These are phyloP conservation scores for Juglanconis oblonga DNA, from an alignment of 2,329 filamentous ascomycete species.

Conservation along the genomic window DNA sequence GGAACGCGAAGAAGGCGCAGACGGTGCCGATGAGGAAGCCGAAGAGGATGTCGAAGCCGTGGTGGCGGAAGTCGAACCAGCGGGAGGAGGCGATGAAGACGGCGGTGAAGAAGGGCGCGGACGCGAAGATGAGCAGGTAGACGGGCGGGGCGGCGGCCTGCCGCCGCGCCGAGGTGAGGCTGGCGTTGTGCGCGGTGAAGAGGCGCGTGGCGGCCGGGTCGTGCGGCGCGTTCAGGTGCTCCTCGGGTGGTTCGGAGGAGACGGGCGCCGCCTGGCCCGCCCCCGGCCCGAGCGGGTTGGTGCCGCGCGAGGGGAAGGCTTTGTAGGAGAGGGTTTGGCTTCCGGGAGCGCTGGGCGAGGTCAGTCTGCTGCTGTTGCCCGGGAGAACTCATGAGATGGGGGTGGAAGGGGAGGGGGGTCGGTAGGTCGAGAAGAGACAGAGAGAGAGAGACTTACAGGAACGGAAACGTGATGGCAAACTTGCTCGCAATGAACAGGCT, in stretches of 20 bases:
- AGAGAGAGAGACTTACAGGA: constrained; percentile 38
- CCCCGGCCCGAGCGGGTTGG: constrained; percentile 13
- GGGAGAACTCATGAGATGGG: not conserved
- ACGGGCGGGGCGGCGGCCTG: constrained; percentile 80
- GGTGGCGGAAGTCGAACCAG: constrained; percentile 85
- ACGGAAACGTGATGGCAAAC: constrained; percentile 71
- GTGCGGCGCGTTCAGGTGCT: constrained; percentile 26
- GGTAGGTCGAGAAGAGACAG: not conserved
- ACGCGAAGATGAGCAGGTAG: constrained; percentile 68
- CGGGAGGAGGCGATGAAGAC: constrained; percentile 82
- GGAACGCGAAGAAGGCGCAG: constrained; percentile 71
- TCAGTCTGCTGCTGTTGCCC: not conserved
- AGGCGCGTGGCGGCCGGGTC: constrained; percentile 29
- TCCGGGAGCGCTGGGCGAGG: constrained; percentile 30
- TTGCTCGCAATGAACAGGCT: constrained; percentile 85
- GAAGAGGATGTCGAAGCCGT: constrained; percentile 87
- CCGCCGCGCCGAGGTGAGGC: constrained; percentile 56
- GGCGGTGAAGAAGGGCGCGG: constrained; percentile 70
- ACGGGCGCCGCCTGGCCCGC: constrained; percentile 25
- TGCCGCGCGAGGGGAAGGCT: constrained; percentile 69
- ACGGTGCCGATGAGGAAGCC: constrained; percentile 76
- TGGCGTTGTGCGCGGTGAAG: constrained; percentile 32
- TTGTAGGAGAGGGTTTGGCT: constrained; percentile 50
- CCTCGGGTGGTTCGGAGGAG: constrained; percentile 24
- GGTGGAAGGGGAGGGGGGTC: too few relatives aligned